A percentile compares a stretch with the other conserved stretches of the same genome.
phyloP scores from a whole-genome alignment of 192 early-diverging fungal species.

The Thoreauomyces humboldtii region DNA sequence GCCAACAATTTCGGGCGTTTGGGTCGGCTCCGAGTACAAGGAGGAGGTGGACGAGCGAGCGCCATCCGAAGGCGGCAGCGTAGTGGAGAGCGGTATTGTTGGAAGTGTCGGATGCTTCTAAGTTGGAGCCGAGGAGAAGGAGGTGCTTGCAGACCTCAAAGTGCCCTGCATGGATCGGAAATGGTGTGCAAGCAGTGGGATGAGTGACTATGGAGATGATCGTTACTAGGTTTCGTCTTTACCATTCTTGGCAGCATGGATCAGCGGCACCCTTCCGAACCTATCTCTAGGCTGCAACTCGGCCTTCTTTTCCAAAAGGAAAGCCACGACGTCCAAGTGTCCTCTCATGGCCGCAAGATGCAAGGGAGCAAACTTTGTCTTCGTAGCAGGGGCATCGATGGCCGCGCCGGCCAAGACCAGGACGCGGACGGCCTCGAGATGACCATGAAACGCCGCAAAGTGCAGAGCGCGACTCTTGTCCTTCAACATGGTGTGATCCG shows the following conservation, averaged over 20 bases:
- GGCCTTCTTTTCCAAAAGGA: conserved; percentile 40
- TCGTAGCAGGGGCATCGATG: conserved; percentile 30
- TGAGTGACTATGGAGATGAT: too few relatives aligned
- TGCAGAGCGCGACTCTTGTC: conserved; percentile 28
- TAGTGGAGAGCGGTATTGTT: conserved; percentile 51
- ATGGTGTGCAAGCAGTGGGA: too few relatives aligned
- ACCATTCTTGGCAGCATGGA: conserved; percentile 33
- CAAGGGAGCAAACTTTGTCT: conserved; percentile 26
- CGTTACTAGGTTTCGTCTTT: too few relatives aligned
- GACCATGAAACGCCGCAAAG: conserved; percentile 33
- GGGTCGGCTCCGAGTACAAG: conserved; percentile 40
- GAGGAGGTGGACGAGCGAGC: conserved; percentile 37
- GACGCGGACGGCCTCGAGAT: conserved; percentile 31
- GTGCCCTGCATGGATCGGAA: too few relatives aligned
- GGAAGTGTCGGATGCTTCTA: conserved; percentile 41
- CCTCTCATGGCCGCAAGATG: conserved; percentile 20
- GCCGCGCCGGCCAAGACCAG: conserved; percentile 42
- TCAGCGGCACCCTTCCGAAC: not conserved
- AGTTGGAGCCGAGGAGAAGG: conserved; percentile 42
- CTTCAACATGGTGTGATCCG: conserved; percentile 42
- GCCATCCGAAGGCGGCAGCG: conserved; percentile 47
- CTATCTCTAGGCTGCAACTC: conserved; percentile 26
- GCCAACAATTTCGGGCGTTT: conserved; percentile 48
- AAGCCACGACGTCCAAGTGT: conserved; percentile 34
- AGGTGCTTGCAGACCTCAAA: conserved; percentile 39